Evolutionary conservation across 805 yeast species (phyloP).

Genomic region (Debaryomyces prosopidis): DNA sequence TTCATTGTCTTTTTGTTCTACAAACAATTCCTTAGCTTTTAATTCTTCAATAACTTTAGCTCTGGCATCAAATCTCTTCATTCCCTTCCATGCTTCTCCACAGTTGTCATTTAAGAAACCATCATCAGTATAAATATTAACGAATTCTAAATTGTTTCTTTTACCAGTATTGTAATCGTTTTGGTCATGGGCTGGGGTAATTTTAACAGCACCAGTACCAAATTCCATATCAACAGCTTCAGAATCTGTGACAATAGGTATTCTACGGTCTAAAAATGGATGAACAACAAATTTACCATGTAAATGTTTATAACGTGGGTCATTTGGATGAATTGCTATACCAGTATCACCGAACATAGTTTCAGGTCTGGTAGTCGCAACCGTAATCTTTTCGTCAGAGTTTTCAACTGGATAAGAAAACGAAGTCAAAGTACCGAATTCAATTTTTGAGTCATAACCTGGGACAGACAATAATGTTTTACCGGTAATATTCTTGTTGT

Average conservation of each 20-base stretch:
- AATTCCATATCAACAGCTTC: conserved; percentile 99
- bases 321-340: conserved; percentile 96
- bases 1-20: conserved; percentile 90
- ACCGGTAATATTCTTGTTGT: conserved; percentile 84
- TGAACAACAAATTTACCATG: conserved; percentile 92
- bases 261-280: conserved; percentile 80
- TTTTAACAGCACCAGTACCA: conserved; percentile 99
- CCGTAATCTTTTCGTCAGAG: conserved; percentile 81
- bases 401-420: conserved; percentile 87
- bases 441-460: conserved; percentile 84
- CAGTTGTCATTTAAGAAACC: conserved; percentile 89
- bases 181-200: conserved; percentile 97
- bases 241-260: conserved; percentile 86
- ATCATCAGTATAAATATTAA: conserved; percentile 89
- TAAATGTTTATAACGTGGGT: conserved; percentile 86
- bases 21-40: conserved; percentile 68
- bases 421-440: conserved; percentile 96
- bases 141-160: conserved; percentile 83
- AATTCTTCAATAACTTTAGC: conserved; percentile 75
- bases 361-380: conserved; percentile 99
- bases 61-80: conserved; percentile 95
- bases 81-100: conserved; percentile 84
- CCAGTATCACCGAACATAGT: conserved; percentile 98
- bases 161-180: conserved; percentile 97
- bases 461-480: conserved; percentile 83